A percentile compares a stretch with the other conserved stretches of the same genome.
phyloP scores from a whole-genome alignment of 345 rosid species.

The Hibiscus tridactylites region DNA sequence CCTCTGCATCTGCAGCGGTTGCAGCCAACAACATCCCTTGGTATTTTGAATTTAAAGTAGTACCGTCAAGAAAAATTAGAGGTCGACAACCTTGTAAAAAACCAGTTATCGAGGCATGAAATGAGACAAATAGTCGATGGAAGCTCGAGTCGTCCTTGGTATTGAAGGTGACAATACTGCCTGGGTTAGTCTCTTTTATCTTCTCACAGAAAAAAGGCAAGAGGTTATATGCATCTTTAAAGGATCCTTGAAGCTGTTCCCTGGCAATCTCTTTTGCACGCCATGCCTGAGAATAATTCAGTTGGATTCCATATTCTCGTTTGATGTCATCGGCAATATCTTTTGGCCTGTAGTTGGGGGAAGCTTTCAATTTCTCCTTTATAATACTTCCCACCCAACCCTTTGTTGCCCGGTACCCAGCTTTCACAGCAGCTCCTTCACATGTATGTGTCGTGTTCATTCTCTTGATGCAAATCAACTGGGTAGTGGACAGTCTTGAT shows the following conservation, averaged over 20 bases:
- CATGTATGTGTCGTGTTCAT: slow-evolving; percentile 81
- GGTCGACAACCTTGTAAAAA: slow-evolving; percentile 87
- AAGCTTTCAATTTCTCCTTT: slow-evolving; percentile 73
- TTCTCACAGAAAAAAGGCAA: slow-evolving; percentile 77
- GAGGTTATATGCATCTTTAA: slow-evolving; percentile 75
- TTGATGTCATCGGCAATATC: slow-evolving; percentile 84
- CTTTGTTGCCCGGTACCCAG: slow-evolving; percentile 78
- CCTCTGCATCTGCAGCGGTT: slow-evolving; percentile 67
- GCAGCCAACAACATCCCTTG: slow-evolving; percentile 75
- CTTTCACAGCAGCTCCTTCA: slow-evolving; percentile 70
- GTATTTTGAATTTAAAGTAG: slow-evolving; percentile 66
- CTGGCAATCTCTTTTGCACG: slow-evolving; percentile 86
- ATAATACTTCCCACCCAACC: slow-evolving; percentile 93
- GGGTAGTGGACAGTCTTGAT: slow-evolving; percentile 74
- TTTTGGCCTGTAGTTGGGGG: slow-evolving; percentile 86
- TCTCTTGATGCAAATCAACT: slow-evolving; percentile 72
- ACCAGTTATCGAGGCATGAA: slow-evolving; percentile 75
- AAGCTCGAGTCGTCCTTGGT: slow-evolving; percentile 91
- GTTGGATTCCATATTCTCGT: slow-evolving; percentile 80
- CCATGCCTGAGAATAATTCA: slow-evolving; percentile 94
- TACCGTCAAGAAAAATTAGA: slow-evolving; percentile 71
- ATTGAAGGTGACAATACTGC: slow-evolving; percentile 60
- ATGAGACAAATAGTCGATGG: slow-evolving; percentile 77
- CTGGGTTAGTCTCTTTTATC: slow-evolving; percentile 91
- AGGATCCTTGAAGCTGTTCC: slow-evolving; percentile 94